Conservation (phyloP, 2,329 filamentous ascomycete genomes). For the Exophiala spinifera region DNA sequence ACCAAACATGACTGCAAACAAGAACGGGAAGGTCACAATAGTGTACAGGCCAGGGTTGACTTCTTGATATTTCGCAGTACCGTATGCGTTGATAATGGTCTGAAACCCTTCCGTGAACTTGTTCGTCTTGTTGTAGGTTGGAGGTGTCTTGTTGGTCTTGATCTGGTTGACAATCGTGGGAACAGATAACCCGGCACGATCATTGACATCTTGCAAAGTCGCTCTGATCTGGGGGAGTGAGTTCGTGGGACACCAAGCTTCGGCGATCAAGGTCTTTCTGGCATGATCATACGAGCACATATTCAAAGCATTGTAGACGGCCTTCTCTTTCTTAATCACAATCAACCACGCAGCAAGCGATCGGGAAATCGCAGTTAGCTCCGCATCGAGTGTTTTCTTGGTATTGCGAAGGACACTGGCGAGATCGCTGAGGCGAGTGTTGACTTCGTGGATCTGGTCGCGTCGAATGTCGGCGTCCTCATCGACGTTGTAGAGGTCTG, state of each 20-base stretch:
- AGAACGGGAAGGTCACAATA: slow-evolving; percentile 97
- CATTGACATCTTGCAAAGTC: slow-evolving; percentile 93
- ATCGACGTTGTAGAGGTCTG: slow-evolving; percentile 93
- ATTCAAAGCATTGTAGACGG: slow-evolving; percentile 92
- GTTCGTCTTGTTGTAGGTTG: slow-evolving; percentile 96
- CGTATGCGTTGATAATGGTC: slow-evolving; percentile 98
- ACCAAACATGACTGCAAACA: slow-evolving; percentile 99
- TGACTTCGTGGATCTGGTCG: slow-evolving; percentile 97
- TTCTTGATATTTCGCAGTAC: slow-evolving; percentile 94
- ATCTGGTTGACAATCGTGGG: slow-evolving; percentile 99
- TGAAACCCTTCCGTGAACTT: slow-evolving; percentile 98
- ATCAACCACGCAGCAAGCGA: slow-evolving; percentile 97
- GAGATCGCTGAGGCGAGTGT: slow-evolving; percentile 85
- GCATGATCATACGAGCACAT: slow-evolving; percentile 95
- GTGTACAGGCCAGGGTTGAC: slow-evolving; percentile 94
- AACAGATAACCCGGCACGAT: slow-evolving; percentile 90
- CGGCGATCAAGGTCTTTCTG: slow-evolving; percentile 91
- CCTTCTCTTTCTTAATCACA: slow-evolving; percentile 96
- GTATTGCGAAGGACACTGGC: slow-evolving; percentile 92
- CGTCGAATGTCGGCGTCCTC: slow-evolving; percentile 94
- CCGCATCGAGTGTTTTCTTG: slow-evolving; percentile 86
- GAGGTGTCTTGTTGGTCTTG: slow-evolving; percentile 92
- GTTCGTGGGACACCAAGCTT: slow-evolving; percentile 95
- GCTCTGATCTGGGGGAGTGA: slow-evolving; percentile 85
- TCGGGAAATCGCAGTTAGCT: slow-evolving; percentile 88